Conservation (phyloP, 768 basidiomycete genomes). For the Daedaleopsis sinensis region DNA sequence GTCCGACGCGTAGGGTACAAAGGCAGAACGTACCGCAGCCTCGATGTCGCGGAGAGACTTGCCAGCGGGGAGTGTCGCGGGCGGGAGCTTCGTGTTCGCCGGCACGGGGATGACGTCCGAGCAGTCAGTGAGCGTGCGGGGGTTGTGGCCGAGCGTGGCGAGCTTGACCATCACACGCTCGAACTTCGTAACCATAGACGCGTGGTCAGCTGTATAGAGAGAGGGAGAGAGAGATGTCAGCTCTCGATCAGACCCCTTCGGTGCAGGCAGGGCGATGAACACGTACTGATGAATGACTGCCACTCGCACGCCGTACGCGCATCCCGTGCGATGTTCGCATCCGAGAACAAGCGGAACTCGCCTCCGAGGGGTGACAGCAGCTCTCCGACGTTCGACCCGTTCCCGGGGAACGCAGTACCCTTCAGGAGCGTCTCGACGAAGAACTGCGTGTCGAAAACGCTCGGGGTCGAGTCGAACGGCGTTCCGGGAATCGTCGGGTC, state of each 20-base stretch:
- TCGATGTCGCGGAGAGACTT: constrained; percentile 25
- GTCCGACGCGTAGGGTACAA: neutral
- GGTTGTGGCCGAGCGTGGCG: constrained; percentile 19
- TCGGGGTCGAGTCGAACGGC: constrained; percentile 34
- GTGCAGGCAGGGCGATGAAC: neutral
- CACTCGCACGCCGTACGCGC: constrained; percentile 37
- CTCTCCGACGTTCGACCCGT: constrained; percentile 30
- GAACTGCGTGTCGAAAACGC: constrained; percentile 32
- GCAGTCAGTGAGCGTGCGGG: constrained; percentile 18
- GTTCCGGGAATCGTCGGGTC: constrained; percentile 26
- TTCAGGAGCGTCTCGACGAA: constrained; percentile 29
- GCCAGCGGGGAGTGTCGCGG: constrained; percentile 27
- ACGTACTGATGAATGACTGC: constrained; percentile 30
- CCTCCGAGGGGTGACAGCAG: constrained; percentile 33
- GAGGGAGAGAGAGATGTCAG: too few species aligned
- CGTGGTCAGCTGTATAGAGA: constrained; percentile 16
- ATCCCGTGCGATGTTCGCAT: constrained; percentile 27
- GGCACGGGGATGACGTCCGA: constrained; percentile 21
- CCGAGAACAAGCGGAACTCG: constrained; percentile 40
- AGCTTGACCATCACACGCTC: constrained; percentile 20
- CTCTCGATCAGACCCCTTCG: too few species aligned
- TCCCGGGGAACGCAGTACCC: constrained; percentile 25
- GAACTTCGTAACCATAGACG: constrained; percentile 18
- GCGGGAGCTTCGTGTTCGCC: constrained; percentile 4
- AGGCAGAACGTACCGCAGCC: constrained; percentile 19